Base-by-base conservation (phyloP, 352 stramenopile species). In the Peronosclerospora sorghi region DNA sequence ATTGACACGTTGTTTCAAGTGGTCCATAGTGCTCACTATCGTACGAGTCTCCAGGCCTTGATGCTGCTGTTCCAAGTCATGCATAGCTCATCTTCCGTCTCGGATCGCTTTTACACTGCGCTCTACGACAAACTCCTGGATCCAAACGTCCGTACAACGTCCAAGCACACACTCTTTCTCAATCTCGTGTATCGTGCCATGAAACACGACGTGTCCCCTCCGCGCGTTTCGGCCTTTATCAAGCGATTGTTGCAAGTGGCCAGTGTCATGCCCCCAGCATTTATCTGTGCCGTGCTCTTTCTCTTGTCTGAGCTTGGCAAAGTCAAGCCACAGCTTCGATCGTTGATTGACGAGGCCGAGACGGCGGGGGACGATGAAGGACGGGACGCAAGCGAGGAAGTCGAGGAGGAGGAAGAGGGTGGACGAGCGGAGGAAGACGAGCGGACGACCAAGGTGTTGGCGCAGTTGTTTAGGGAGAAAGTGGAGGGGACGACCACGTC, bases 161-260 rank as follows among this genome's bases (percentile, higher is more conserved):
- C 77, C 47, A 95, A 98, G 61, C 72, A 97, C 54, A 98, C 94
- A 12, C 73, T 98, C 41, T 98, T 98, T 43, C 78, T 99, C 17
- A 99, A 98, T 66, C 55, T 99, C n/a, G 54, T 98, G 26, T 99
- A 96, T 74, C 95, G 95, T 38, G 89, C 94, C 8, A 90, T 99
- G 50, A 98, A 98, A 59, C 75, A 77, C 13, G 96, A 99, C 52
- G 76, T 77, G 6, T 84, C 91, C 2, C 50, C 59, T 10, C 74
- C 77, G 13, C 76, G 96, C 18, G 66, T 85, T 1, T 58, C 73
- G 29, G 95, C 95, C 6, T 96, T 98, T 58, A 58, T 86, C n/a
- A 99, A 99, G 75, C 82, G 95, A 15, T 55, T 97, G 45, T 47
- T 95, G 21, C 80, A 95, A 67, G 67, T 95, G 19, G 75, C 78